Conservation (phyloP, 2,329 filamentous ascomycete species). For the Calonectria henricotiae region DNA sequence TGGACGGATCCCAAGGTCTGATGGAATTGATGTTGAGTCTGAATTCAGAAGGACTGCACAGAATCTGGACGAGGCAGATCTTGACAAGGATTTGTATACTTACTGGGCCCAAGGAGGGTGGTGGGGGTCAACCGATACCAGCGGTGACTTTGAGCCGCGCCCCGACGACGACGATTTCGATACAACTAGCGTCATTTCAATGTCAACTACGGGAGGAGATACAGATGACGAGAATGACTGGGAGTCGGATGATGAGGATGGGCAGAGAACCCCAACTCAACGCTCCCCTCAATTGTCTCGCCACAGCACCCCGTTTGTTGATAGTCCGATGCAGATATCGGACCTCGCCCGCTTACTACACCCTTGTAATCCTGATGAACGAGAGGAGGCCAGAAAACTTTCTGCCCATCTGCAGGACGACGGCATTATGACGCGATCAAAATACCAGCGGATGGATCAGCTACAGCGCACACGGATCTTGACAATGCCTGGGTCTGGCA, state of each 20-base stretch:
- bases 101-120: slow-evolving; percentile 90
- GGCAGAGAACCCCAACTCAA: slow-evolving; percentile 83
- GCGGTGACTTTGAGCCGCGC: slow-evolving; percentile 81
- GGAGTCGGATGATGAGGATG: slow-evolving; percentile 67
- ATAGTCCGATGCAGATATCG: slow-evolving; percentile 75
- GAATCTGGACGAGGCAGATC: slow-evolving; percentile 72
- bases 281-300: slow-evolving; percentile 64
- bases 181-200: slow-evolving; percentile 85
- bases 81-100: slow-evolving; percentile 83
- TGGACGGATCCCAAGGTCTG: slow-evolving; percentile 71
- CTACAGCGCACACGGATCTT: slow-evolving; percentile 79
- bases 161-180: slow-evolving; percentile 76
- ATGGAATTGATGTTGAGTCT: slow-evolving; percentile 84
- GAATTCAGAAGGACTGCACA: slow-evolving; percentile 77
- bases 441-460: slow-evolving; percentile 79
- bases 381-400: slow-evolving; percentile 85
- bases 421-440: slow-evolving; percentile 85
- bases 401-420: slow-evolving; percentile 84
- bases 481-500: slow-evolving; percentile 53
- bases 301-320: slow-evolving; percentile 73
- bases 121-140: slow-evolving; percentile 87
- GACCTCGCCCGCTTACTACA: slow-evolving; percentile 87
- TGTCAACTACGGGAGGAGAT: slow-evolving; percentile 61
- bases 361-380: slow-evolving; percentile 83
- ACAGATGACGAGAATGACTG: slow-evolving; percentile 66